A percentile compares a stretch with the other conserved stretches of the same genome.
phyloP scores from a whole-genome alignment of 768 basidiomycete species.

The Phylloporus arenicola region DNA sequence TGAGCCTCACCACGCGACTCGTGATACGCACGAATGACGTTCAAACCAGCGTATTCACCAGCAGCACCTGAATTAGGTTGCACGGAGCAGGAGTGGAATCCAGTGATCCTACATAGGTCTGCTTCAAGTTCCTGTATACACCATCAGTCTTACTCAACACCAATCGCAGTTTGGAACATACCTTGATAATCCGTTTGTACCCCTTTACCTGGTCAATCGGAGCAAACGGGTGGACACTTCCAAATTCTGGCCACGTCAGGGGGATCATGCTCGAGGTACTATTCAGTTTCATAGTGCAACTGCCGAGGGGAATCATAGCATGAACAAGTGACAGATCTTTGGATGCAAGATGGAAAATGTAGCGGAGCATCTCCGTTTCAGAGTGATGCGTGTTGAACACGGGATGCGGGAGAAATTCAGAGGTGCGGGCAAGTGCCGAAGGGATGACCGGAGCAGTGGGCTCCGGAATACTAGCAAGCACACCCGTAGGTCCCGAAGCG shows the following conservation, averaged over 20 bases:
- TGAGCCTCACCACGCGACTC: conserved; percentile 81
- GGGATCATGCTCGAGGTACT: conserved; percentile 98
- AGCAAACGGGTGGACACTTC: conserved; percentile 86
- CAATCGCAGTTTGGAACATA: conserved; percentile 20
- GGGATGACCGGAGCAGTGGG: conserved; percentile 45
- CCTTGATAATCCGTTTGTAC: conserved; percentile 77
- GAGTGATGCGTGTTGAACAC: conserved; percentile 97
- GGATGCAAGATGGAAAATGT: conserved; percentile 87
- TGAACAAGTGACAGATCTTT: conserved; percentile 96
- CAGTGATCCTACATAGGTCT: conserved; percentile 91
- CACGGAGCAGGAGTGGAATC: conserved; percentile 93
- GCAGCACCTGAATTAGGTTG: conserved; percentile 99
- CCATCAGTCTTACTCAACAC: conserved; percentile 6
- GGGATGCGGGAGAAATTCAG: conserved; percentile 73
- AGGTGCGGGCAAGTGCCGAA: conserved; percentile 50
- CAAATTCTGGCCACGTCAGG: conserved; percentile 90
- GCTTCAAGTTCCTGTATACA: conserved; percentile 74
- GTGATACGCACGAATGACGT: conserved; percentile 91
- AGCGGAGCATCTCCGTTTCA: conserved; percentile 97
- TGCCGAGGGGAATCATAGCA: conserved; percentile 93
- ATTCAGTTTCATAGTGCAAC: conserved; percentile 98
- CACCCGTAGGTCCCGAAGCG: conserved; percentile 44
- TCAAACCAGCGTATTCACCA: conserved; percentile 95
- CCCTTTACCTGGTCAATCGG: conserved; percentile 87
- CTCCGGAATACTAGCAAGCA: conserved; percentile 44